Evolutionary conservation across 768 basidiomycete genomes (phyloP), one percentile per base, ranked within the genome.

Genomic region (Termitomyces sp.): DNA sequence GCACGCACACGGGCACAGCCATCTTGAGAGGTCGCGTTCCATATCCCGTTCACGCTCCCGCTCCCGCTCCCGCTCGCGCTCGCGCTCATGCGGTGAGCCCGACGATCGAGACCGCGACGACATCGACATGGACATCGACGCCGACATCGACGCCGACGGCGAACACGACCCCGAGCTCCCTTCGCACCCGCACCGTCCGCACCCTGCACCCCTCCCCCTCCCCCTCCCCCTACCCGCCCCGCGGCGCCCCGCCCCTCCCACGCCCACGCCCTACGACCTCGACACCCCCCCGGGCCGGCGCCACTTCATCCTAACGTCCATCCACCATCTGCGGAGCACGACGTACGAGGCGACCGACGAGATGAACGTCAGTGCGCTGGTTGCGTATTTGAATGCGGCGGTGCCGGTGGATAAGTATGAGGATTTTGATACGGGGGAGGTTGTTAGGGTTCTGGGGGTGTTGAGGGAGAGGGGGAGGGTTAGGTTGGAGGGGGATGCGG

Each of bases 401-500:
- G 80, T 90, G 72, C 89, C 89, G 3, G 75, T 73, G 25, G 88
- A 89, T 65, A 90, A 90, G 68, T 83, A 89, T 64, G 88, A 90
- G 71, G 88, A 91, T 59, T 91, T 88, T 57, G 88, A 91, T 67
- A 88, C 86, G 12, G 76, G 77, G 1, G 89, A 91, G 69, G 86
- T 91, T 16, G 77, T 77, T 6, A 74, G 75, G 45, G 76, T 76
- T 3, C 78, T 78, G 13, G 78, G 72, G 1, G 60, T 66, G 12
- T 60, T 83, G 46, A 73, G 77, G 36, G 81, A 80, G 27, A 71
- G 71, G 54, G 80, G 81, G 0, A 68, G 74, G 36, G 69, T 84
- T 7, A 60, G 75, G 25, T 74, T 83, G 43, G 79, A 82, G 63
- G 83, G 82, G 5, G 83, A 85, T 62, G 63, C 73, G 47, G 52